These are phyloP conservation scores for Papiliotrema fonsecae DNA, from an alignment of 1,284 basidiomycete genomes.

Conservation along the genomic window DNA sequence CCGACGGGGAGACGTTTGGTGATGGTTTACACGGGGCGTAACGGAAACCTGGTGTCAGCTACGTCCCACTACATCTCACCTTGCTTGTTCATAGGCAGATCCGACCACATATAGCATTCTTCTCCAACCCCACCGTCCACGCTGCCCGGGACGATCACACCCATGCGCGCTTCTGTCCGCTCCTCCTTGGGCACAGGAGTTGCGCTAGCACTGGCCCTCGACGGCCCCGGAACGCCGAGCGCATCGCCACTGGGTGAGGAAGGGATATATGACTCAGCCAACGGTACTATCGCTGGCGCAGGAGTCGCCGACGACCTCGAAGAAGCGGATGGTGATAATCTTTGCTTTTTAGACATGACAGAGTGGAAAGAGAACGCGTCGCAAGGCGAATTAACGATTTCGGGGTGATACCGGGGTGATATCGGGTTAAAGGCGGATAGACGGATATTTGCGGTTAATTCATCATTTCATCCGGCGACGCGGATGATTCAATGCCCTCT, in stretches of 20 bases:
- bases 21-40: slow-evolving; percentile 50
- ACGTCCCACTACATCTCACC: slow-evolving; percentile 15
- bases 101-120: slow-evolving; percentile 44
- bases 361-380: background rate
- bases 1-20: slow-evolving; percentile 30
- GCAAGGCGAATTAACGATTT: no score
- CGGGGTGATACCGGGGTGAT: background rate
- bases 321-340: slow-evolving; percentile 11
- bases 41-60: slow-evolving; percentile 31
- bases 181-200: slow-evolving; percentile 17
- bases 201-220: slow-evolving; percentile 10
- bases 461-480: no score
- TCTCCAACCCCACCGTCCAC: slow-evolving; percentile 41
- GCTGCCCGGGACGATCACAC: slow-evolving; percentile 25
- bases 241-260: background rate
- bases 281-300: slow-evolving; percentile 6
- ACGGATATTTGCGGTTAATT: no score
- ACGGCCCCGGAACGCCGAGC: slow-evolving; percentile 8
- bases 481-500: background rate
- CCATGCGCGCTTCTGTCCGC: slow-evolving; percentile 12
- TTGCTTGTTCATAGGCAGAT: slow-evolving; percentile 44
- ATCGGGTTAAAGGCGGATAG: no score
- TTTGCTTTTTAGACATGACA: slow-evolving; percentile 4
- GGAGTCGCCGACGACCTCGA: slow-evolving; percentile 19
- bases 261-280: background rate